Base-by-base conservation (phyloP, 1,284 basidiomycete genomes). In the Moniliophthora roreri region DNA sequence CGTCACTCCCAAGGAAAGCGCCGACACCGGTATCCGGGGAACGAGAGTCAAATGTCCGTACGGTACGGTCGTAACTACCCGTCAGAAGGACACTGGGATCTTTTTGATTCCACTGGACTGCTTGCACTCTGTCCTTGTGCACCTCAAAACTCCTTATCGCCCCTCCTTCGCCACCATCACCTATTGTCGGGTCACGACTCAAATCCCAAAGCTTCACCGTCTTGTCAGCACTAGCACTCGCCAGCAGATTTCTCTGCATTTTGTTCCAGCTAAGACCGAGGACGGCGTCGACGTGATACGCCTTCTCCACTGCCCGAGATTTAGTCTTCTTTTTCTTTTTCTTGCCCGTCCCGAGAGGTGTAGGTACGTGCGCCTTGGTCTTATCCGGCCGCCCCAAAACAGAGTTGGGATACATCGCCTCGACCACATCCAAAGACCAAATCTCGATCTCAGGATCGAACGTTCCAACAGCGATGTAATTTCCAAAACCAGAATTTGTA, bases 151-250 rank as follows among this genome's bases (percentile, higher is more conserved):
- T 93, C 52, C 93, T 79, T 64, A 98, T 82, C 8, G 94, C 85
- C 45, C 76, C 85, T 61, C 79, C 79, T 20, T 74, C 74, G 5
- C 77, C 81, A 16, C 74, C 76, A 42, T 75, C 73, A 4, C 72
- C 74, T 50, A 72, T 71, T 7, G 75, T 77, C 9, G 83, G 81
- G 56, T 86, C 83, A 26, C 91, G 80, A 39, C 82, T 89, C 52
- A 99, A 77, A 73, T 99, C 97, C 97, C 96, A 99, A 18, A 99
- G 74, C 72, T 99, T 99, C 57, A 99, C 92, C 0, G 97, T 99
- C 50, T 84, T 81, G 71, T 99, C 97, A 0, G 97, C 96, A 40
- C 90, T 93, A 1, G 93, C 92, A 46, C 92, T 95, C 0, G 95
- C 92, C 3, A 99, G 80, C 51, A 99, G 74, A 66, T 98, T 95